These are phyloP conservation scores for Rhodotorula sp. DNA, from an alignment of 1,284 basidiomycete species.

Conservation along the genomic window DNA sequence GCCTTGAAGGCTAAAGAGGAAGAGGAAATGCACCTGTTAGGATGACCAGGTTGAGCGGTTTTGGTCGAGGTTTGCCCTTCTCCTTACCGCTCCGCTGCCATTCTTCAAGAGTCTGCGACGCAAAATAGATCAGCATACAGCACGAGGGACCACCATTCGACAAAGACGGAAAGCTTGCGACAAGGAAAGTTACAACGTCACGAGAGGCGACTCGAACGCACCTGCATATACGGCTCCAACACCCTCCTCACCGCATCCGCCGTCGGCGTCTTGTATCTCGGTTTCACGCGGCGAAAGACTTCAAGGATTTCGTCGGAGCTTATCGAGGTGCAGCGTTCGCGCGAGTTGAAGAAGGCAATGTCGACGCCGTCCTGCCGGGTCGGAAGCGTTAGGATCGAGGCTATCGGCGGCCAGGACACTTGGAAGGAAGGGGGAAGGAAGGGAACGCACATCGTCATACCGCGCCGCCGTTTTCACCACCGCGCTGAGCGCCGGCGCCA, in stretches of 20 bases:
- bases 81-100: conserved; percentile 20
- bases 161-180: background rate
- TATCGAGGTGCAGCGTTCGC: background rate
- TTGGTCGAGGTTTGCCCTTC: conserved; percentile 20
- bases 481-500: conserved; percentile 1
- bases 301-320: conserved; percentile 13
- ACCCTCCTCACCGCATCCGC: conserved; percentile 19
- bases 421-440: background rate
- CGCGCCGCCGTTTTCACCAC: conserved; percentile 3
- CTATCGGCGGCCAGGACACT: background rate
- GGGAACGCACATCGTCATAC: conserved; percentile 1
- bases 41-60: conserved; percentile 28
- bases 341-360: conserved; percentile 31
- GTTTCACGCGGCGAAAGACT: conserved; percentile 21
- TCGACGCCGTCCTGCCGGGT: conserved; percentile 26
- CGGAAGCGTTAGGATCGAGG: no score
- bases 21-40: background rate
- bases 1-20: background rate
- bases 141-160: background rate
- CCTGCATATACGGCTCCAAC: conserved; percentile 26
- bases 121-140: background rate
- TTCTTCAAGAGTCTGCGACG: background rate
- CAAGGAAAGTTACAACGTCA: no score
- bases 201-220: background rate
- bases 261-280: conserved; percentile 22